Evolutionary conservation across 1,284 basidiomycete species (phyloP).

Genomic region (Inonotus obliquus): DNA sequence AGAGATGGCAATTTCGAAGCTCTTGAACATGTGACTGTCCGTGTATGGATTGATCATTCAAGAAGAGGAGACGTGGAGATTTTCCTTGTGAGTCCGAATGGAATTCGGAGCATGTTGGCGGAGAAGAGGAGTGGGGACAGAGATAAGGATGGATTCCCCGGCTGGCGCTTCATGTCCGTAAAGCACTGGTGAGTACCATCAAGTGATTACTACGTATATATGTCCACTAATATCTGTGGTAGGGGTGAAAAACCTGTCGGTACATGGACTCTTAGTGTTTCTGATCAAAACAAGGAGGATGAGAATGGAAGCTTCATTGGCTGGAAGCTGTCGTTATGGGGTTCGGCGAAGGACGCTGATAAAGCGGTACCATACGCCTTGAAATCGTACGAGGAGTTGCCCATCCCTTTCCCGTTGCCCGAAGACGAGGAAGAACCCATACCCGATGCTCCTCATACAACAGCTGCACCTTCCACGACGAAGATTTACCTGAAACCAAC

Average conservation of each 20-base stretch:
- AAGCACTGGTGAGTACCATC: conserved; percentile 84
- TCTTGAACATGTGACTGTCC: conserved; percentile 91
- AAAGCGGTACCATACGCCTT: conserved; percentile 65
- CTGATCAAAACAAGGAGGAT: conserved; percentile 59
- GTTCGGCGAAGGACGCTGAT: conserved; percentile 74
- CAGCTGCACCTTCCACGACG: conserved; percentile 38
- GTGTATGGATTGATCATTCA: conserved; percentile 91
- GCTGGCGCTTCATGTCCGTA: conserved; percentile 97
- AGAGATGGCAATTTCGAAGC: conserved; percentile 75
- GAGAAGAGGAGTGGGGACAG: conserved; percentile 67
- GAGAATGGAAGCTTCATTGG: conserved; percentile 80
- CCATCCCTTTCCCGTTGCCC: conserved; percentile 47
- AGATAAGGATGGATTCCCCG: conserved; percentile 72
- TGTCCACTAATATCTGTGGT: not conserved
- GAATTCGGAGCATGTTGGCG: conserved; percentile 83
- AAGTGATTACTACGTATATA: not conserved
- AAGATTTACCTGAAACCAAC: conserved; percentile 84
- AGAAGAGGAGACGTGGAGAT: conserved; percentile 92
- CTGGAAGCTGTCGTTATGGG: conserved; percentile 95
- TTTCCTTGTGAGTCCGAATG: conserved; percentile 83
- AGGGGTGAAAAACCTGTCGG: conserved; percentile 96
- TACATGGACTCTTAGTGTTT: conserved; percentile 86
- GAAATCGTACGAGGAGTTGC: conserved; percentile 40
- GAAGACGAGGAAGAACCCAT: conserved; percentile 26
- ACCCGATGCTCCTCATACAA: conserved; percentile 30